Evolutionary conservation across 2,329 filamentous ascomycete species (phyloP).

Genomic region (Fusarium udum): DNA sequence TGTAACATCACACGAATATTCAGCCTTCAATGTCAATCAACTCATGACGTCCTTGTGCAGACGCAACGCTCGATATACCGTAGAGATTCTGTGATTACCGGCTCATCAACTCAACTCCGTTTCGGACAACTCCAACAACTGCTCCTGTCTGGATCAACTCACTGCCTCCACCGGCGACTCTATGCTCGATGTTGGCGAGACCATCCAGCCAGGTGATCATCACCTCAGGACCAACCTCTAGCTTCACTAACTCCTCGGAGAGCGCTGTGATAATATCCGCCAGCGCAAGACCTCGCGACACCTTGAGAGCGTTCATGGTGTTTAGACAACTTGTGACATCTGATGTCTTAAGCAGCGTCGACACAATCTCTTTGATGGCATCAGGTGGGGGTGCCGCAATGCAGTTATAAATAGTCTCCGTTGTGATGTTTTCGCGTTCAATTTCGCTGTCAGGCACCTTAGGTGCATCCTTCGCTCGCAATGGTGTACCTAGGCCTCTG

Average conservation of each 20-base stretch:
- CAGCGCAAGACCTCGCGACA: slow-evolving; percentile 83
- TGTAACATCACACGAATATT: not conserved
- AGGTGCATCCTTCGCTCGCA: slow-evolving; percentile 68
- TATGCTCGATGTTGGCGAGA: slow-evolving; percentile 90
- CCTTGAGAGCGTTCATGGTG: slow-evolving; percentile 89
- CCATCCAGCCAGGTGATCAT: slow-evolving; percentile 93
- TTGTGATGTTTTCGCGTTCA: slow-evolving; percentile 81
- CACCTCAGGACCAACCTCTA: slow-evolving; percentile 87
- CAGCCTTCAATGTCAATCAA: not conserved
- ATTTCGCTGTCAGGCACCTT: slow-evolving; percentile 71
- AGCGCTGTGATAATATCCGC: slow-evolving; percentile 93
- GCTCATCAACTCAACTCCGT: slow-evolving; percentile 78
- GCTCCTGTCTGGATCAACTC: slow-evolving; percentile 93
- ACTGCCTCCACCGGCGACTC: slow-evolving; percentile 85
- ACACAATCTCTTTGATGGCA: slow-evolving; percentile 85
- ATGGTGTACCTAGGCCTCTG: slow-evolving; percentile 66
- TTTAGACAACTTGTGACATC: slow-evolving; percentile 91
- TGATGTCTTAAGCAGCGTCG: slow-evolving; percentile 82
- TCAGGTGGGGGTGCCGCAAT: slow-evolving; percentile 93
- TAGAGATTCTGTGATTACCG: slow-evolving; percentile 35
- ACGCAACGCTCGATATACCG: not conserved
- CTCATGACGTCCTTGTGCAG: not conserved
- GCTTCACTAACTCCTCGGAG: slow-evolving; percentile 80
- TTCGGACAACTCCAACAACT: slow-evolving; percentile 86
- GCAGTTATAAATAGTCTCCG: slow-evolving; percentile 95